Evolutionary conservation across 257 asterid genomes (phyloP).

Genomic region (Solanum ahanhuiri): DNA sequence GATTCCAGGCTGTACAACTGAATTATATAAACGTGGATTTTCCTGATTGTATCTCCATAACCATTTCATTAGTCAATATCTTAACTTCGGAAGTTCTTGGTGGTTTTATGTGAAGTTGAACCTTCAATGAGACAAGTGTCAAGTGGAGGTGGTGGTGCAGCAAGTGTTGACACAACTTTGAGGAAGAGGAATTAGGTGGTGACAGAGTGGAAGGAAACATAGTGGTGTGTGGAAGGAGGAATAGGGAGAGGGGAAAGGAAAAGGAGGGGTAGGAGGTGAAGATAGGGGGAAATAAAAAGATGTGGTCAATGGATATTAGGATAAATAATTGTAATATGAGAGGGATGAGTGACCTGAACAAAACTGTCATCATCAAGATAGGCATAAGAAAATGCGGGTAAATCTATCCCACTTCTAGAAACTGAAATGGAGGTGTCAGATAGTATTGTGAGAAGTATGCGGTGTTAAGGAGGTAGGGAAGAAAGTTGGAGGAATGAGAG

Average conservation of each 20-base stretch:
- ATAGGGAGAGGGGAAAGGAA: not conserved
- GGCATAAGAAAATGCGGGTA: not conserved
- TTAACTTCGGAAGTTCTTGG: not conserved
- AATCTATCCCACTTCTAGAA: not conserved
- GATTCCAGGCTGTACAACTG: too few species aligned
- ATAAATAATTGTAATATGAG: not conserved
- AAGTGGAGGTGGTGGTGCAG: not conserved
- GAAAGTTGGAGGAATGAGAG: not conserved
- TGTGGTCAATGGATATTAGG: not conserved
- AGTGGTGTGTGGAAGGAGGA: not conserved
- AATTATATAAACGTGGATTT: too few species aligned
- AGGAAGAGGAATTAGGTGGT: not conserved
- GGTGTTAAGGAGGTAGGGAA: not conserved
- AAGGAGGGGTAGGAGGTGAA: not conserved
- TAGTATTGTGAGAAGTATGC: not conserved
- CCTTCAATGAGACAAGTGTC: not conserved
- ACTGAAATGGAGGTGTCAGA: not conserved
- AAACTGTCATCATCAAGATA: not conserved
- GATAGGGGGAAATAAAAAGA: not conserved
- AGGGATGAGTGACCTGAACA: not conserved
- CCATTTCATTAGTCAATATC: too few species aligned
- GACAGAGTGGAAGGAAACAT: not conserved
- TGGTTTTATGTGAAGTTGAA: not conserved
- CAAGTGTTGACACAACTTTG: not conserved
- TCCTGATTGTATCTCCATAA: too few species aligned